Evolutionary conservation across 2,329 filamentous ascomycete genomes (phyloP).

Genomic region (Cladosporium oxysporum): DNA sequence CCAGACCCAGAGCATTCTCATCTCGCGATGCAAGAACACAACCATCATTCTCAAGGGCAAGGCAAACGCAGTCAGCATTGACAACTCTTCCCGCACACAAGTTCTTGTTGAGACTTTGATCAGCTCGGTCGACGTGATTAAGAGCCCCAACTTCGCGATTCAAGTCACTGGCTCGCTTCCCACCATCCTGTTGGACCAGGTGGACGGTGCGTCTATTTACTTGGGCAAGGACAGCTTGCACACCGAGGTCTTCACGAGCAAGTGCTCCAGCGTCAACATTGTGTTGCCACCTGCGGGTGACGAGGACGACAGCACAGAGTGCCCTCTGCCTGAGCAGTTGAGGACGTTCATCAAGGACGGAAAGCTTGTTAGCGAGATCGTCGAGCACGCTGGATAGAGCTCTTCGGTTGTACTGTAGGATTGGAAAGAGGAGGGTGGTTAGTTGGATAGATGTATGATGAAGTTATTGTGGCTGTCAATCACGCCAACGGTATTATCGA

Average conservation of each 20-base stretch:
- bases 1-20: constrained; percentile 85
- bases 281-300: constrained; percentile 69
- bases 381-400: constrained; percentile 80
- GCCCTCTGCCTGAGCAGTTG: constrained; percentile 86
- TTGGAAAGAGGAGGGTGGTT: not conserved
- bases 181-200: constrained; percentile 87
- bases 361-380: constrained; percentile 86
- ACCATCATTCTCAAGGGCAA: constrained; percentile 90
- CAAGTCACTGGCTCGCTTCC: constrained; percentile 77
- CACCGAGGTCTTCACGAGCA: constrained; percentile 87
- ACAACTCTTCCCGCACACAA: constrained; percentile 82
- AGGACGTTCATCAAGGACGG: constrained; percentile 77
- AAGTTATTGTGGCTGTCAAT: not conserved
- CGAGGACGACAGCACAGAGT: constrained; percentile 79
- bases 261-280: constrained; percentile 83
- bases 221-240: constrained; percentile 75
- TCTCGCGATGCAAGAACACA: constrained; percentile 87
- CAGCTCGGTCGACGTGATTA: constrained; percentile 91
- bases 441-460: constrained; percentile 18
- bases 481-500: no score
- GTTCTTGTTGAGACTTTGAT: constrained; percentile 88
- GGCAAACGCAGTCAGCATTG: constrained; percentile 93
- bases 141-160: constrained; percentile 90
- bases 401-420: constrained; percentile 4
- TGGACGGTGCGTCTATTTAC: constrained; percentile 87